Evolutionary conservation across 2,329 filamentous ascomycete species (phyloP).

Genomic region (Intubia oerlemansii): DNA sequence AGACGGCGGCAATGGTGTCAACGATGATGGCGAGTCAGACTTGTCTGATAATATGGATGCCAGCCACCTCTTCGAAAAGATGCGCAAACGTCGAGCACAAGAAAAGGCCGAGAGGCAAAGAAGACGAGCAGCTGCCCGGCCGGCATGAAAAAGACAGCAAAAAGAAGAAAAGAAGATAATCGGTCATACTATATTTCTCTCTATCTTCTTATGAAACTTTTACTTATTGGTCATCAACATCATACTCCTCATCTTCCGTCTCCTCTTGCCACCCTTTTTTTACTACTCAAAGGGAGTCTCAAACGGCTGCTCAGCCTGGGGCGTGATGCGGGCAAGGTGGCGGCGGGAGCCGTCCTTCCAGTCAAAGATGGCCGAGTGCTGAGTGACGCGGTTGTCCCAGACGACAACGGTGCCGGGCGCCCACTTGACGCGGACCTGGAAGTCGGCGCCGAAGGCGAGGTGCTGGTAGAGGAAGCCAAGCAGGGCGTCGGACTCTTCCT

Average conservation of each 20-base stretch:
- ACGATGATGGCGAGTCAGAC: constrained; percentile 1
- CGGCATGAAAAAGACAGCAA: too few relatives aligned
- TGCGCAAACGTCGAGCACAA: constrained; percentile 4
- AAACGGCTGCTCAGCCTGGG: constrained; percentile 57
- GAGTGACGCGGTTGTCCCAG: constrained; percentile 69
- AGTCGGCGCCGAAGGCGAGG: constrained; percentile 47
- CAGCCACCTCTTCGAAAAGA: constrained; percentile 3
- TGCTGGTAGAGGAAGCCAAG: constrained; percentile 63
- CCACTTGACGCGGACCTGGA: constrained; percentile 61
- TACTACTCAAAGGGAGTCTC: constrained; percentile 37
- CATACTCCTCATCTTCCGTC: too few relatives aligned
- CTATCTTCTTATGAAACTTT: too few relatives aligned
- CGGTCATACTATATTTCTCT: too few relatives aligned
- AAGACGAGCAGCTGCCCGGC: too few relatives aligned
- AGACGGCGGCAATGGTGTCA: not conserved
- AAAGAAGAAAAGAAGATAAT: too few relatives aligned
- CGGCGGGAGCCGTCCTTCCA: constrained; percentile 62
- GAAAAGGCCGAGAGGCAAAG: constrained; percentile 2
- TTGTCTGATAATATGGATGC: constrained; percentile 1
- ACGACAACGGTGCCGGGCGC: constrained; percentile 60
- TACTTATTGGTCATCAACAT: too few relatives aligned
- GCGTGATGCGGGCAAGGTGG: constrained; percentile 64
- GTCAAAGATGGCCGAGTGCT: constrained; percentile 60
- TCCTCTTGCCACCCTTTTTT: too few relatives aligned
- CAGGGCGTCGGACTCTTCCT: constrained; percentile 62